These are phyloP conservation scores for Geoglossum cookeanum DNA, from an alignment of 2,329 filamentous ascomycete species.

Conservation along the genomic window DNA sequence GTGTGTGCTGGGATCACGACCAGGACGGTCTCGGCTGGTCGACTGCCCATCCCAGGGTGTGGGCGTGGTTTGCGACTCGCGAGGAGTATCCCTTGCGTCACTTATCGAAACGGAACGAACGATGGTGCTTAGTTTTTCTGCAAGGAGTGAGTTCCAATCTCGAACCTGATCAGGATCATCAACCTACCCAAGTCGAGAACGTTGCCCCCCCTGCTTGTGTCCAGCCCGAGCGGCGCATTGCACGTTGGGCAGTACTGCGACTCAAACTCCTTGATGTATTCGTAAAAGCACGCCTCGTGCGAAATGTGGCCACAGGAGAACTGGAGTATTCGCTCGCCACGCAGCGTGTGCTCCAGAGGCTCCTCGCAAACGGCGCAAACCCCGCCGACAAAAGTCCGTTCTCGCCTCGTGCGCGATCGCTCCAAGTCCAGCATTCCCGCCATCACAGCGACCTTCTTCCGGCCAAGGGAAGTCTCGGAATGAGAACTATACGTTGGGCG, in stretches of 20 bases:
- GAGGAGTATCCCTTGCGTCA: conserved; percentile 28
- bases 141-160: conserved; percentile 13
- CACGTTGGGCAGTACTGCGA: conserved; percentile 89
- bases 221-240: conserved; percentile 75
- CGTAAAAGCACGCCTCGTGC: conserved; percentile 96
- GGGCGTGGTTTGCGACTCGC: conserved; percentile 35
- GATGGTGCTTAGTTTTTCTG: conserved; percentile 89
- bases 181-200: conserved; percentile 67
- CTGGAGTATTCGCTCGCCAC: conserved; percentile 83
- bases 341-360: conserved; percentile 82
- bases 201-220: conserved; percentile 84
- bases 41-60: conserved; percentile 48
- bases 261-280: conserved; percentile 89
- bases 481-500: conserved; percentile 1
- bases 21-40: conserved; percentile 5
- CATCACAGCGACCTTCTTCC: conserved; percentile 26
- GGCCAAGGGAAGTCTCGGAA: conserved; percentile 4
- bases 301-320: conserved; percentile 95
- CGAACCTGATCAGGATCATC: conserved; percentile 7
- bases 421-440: conserved; percentile 55
- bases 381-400: conserved; percentile 86
- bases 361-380: conserved; percentile 96
- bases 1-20: background rate
- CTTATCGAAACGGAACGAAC: conserved; percentile 60
- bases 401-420: conserved; percentile 58